A percentile compares a stretch with the other conserved stretches of the same genome.
Conservation (phyloP, 305 asterid species). For the Striga hermonthica region DNA sequence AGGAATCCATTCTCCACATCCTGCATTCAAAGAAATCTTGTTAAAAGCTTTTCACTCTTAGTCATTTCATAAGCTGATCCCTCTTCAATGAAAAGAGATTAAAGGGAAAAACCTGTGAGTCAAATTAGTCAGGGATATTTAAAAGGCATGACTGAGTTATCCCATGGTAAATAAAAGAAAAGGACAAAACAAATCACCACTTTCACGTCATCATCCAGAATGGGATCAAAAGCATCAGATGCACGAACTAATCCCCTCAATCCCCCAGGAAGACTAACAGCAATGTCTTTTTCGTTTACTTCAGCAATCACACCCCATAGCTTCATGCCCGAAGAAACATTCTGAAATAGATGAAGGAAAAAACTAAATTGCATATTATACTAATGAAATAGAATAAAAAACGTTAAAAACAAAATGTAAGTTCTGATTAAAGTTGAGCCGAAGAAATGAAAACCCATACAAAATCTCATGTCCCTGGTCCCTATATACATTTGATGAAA, state of each 20-base stretch:
- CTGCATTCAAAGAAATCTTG: conserved; percentile 34
- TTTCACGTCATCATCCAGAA: conserved; percentile 38
- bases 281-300: conserved; percentile 87
- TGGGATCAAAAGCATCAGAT: conserved; percentile 70
- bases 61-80: conserved; percentile 10
- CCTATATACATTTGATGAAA: not conserved
- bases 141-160: conserved; percentile 10
- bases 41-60: not conserved
- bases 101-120: not conserved
- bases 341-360: conserved; percentile 47
- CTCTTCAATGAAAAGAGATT: conserved; percentile 6
- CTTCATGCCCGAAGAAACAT: conserved; percentile 86
- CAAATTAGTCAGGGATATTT: conserved; percentile 13
- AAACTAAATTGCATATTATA: not conserved
- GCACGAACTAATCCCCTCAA: conserved; percentile 88
- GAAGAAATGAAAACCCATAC: too few relatives aligned
- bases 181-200: conserved; percentile 38
- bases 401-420: not conserved
- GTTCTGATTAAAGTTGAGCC: too few relatives aligned
- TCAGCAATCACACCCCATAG: conserved; percentile 95
- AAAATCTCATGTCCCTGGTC: not conserved
- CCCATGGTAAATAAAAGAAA: conserved; percentile 8
- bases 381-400: too few relatives aligned
- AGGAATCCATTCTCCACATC: conserved; percentile 52
- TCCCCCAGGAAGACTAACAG: conserved; percentile 91